Percentiles rank a stretch among this genome's conserved stretches.
Conservation (phyloP, 345 rosid species). For the Toxicodendron radicans region DNA sequence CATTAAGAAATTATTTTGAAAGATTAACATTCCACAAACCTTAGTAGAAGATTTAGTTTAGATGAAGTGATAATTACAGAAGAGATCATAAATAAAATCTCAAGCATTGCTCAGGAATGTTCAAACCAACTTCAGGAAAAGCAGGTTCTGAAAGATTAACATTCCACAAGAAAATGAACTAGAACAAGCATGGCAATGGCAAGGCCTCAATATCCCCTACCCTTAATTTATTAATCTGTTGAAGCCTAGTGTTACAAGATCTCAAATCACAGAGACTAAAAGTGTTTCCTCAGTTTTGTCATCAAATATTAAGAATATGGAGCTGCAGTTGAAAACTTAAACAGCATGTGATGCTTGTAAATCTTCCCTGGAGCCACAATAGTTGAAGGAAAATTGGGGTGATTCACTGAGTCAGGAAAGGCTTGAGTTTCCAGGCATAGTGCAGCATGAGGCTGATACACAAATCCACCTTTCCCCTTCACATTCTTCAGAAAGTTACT, state of each 20-base stretch:
- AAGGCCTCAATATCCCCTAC: background rate
- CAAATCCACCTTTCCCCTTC: constrained; percentile 75
- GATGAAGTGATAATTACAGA: too few species aligned
- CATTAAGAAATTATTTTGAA: too few species aligned
- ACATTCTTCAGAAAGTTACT: constrained; percentile 45
- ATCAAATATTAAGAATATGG: too few species aligned
- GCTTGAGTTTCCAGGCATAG: constrained; percentile 87
- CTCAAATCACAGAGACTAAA: background rate
- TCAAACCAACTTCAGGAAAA: background rate
- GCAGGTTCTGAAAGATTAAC: background rate
- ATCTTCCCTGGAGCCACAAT: constrained; percentile 53
- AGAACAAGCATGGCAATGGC: background rate
- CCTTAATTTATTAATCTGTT: background rate
- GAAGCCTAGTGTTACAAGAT: background rate
- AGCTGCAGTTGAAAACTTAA: constrained; percentile 49
- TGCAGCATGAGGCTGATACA: constrained; percentile 58
- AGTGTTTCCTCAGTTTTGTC: too few species aligned
- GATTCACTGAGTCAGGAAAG: constrained; percentile 73
- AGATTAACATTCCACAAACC: too few species aligned
- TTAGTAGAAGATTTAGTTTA: too few species aligned
- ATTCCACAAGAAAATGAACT: background rate
- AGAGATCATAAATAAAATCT: too few species aligned
- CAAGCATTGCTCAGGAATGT: too few species aligned
- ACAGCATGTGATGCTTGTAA: constrained; percentile 67
- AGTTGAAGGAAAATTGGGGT: constrained; percentile 77